Base-by-base conservation (phyloP, 345 rosid species). In the Heritiera fomes region DNA sequence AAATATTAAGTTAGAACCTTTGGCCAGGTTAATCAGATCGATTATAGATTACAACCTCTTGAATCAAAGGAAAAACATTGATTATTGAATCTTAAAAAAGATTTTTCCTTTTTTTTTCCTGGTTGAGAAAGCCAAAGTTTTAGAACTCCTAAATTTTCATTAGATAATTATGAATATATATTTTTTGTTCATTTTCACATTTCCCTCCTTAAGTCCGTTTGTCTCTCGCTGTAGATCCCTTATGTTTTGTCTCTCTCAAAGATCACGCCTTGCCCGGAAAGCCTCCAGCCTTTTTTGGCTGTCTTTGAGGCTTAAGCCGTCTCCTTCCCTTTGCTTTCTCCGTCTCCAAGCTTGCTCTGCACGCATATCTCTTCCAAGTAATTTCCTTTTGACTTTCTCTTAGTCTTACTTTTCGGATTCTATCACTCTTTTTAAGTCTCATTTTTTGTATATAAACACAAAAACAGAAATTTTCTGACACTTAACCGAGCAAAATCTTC, bases 341-440 rank as follows among this genome's bases (percentile, higher is more conserved):
- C 60, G 17, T 5, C 60, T 46, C 15, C 32, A 28, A 2, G 59
- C 84, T 84, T 86, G 87, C 71, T 74, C 75, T 3, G 76, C 82
- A 87, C 84, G 85, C 74, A 18, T 59, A 52, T 52, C 61, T 56
- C 78, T 40, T 50, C 53, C 56, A 78, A 75, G 65, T 43, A 32
- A 47, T 62, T 72, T 75, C 17, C 2, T 45, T 43, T 78, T 80
- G 81, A 64, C 83, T 65, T 50, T 52, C 62, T 63, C 68, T 40
- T 18, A 14, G 50, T 47, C 63, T 32, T 60, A 11, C 18, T 3
- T 50, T 6, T 45, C 38, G 28, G 74, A 23, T 58, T 46, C 20
- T 8, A 69, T 13, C 50, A 43, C 63, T 47, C 45, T 13, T 17
- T 47, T 1, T 32, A 0, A 50, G n/a, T 64, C 11, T 38, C 8